Conservation (phyloP, 2,329 filamentous ascomycete species). For the Aspergillus pseudoglaucus region DNA sequence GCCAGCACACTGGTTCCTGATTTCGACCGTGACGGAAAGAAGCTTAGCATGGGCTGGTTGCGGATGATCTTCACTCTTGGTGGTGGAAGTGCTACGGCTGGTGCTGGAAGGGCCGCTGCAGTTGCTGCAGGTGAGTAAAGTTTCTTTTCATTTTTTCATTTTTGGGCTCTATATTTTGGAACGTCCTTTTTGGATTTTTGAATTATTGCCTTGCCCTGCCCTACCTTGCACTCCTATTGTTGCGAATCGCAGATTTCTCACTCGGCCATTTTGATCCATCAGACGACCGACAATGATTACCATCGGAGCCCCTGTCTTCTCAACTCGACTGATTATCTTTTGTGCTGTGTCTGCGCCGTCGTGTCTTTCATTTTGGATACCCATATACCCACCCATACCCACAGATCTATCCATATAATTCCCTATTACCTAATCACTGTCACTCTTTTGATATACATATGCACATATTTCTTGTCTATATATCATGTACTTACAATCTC, state of each 20-base stretch:
- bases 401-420: not conserved
- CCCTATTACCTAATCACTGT: not conserved
- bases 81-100: slow-evolving; percentile 33
- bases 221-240: not conserved
- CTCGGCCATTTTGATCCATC: slow-evolving; percentile 1
- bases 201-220: not conserved
- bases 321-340: not conserved
- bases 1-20: slow-evolving; percentile 51
- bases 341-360: not conserved
- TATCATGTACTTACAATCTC: not conserved
- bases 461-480: not conserved
- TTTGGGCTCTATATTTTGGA: not conserved
- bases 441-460: not conserved
- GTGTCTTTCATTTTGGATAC: slow-evolving; percentile 1
- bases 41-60: slow-evolving; percentile 33
- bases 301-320: not conserved
- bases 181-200: not conserved
- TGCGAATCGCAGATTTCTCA: slow-evolving; percentile 3
- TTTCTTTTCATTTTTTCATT: slow-evolving; percentile 2
- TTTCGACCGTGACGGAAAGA: slow-evolving; percentile 54
- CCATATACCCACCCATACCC: not conserved
- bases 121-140: slow-evolving; percentile 36
- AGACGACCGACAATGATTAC: not conserved
- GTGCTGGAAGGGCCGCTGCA: slow-evolving; percentile 28
- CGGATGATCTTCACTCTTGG: slow-evolving; percentile 36